A percentile compares a stretch with the other conserved stretches of the same genome.
Conservation (phyloP, 257 asterid species). For the Jasminum sambac region DNA sequence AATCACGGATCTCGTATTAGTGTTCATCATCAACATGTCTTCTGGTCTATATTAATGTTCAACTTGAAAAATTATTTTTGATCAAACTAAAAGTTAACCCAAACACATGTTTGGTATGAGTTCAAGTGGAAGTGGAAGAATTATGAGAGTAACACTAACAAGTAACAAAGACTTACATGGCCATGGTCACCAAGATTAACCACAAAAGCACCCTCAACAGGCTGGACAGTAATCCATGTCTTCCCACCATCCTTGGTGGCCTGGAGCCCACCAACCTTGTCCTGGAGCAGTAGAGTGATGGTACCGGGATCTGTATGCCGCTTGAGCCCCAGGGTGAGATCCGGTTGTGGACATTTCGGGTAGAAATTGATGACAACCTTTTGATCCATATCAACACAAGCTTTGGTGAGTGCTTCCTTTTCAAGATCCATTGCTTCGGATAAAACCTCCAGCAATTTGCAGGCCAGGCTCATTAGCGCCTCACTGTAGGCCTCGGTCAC, state of each 20-base stretch:
- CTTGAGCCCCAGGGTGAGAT: constrained; percentile 73
- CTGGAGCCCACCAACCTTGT: constrained; percentile 90
- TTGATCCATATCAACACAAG: constrained; percentile 86
- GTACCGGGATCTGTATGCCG: constrained; percentile 95
- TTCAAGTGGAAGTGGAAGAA: not conserved
- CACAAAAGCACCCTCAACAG: constrained; percentile 81
- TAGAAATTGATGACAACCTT: constrained; percentile 83
- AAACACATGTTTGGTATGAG: too few relatives aligned
- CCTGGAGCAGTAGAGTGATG: constrained; percentile 79
- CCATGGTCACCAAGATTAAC: constrained; percentile 93
- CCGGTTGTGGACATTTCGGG: constrained; percentile 91
- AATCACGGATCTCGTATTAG: too few relatives aligned
- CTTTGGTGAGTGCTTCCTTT: constrained; percentile 63
- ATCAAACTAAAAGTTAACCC: too few relatives aligned
- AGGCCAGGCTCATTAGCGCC: constrained; percentile 56
- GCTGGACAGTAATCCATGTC: constrained; percentile 91
- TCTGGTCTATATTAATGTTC: too few relatives aligned
- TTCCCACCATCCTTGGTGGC: constrained; percentile 84
- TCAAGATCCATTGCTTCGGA: constrained; percentile 84
- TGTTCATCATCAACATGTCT: too few relatives aligned
- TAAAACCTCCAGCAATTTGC: constrained; percentile 54
- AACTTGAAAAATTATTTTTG: too few relatives aligned
- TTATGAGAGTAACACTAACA: not conserved
- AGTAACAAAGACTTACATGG: constrained; percentile 44
- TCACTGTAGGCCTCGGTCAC: constrained; percentile 58